Evolutionary conservation across 345 rosid genomes (phyloP).

Genomic region (Citrus hindsii): DNA sequence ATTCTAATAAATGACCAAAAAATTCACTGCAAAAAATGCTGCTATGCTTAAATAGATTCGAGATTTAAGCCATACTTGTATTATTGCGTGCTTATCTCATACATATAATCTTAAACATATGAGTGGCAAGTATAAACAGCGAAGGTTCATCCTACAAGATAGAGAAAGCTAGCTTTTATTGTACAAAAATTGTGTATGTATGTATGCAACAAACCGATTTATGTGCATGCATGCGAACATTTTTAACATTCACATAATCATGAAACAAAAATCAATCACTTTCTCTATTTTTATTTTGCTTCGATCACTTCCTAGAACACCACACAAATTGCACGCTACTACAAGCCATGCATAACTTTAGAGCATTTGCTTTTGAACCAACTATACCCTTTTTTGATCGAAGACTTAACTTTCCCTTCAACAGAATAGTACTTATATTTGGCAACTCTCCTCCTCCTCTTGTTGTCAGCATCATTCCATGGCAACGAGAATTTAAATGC

Average conservation of each 20-base stretch:
- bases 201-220: background rate
- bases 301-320: background rate
- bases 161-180: background rate
- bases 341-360: constrained; percentile 25
- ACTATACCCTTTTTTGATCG: constrained; percentile 41
- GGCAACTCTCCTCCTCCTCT: constrained; percentile 47
- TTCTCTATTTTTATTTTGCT: background rate
- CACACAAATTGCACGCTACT: background rate
- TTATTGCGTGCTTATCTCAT: too few relatives aligned
- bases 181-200: background rate
- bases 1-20: too few relatives aligned
- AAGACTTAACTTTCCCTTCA: constrained; percentile 45
- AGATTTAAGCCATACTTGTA: too few relatives aligned
- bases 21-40: too few relatives aligned
- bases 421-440: constrained; percentile 45
- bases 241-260: background rate
- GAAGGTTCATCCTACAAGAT: too few relatives aligned
- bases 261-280: background rate
- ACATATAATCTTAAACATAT: too few relatives aligned
- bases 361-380: constrained; percentile 54
- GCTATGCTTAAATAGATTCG: too few relatives aligned
- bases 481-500: background rate
- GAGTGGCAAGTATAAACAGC: too few relatives aligned
- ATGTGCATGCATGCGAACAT: background rate
- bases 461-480: constrained; percentile 47